phyloP scores from a whole-genome alignment of 345 rosid species.

The Erodium maritimum region DNA sequence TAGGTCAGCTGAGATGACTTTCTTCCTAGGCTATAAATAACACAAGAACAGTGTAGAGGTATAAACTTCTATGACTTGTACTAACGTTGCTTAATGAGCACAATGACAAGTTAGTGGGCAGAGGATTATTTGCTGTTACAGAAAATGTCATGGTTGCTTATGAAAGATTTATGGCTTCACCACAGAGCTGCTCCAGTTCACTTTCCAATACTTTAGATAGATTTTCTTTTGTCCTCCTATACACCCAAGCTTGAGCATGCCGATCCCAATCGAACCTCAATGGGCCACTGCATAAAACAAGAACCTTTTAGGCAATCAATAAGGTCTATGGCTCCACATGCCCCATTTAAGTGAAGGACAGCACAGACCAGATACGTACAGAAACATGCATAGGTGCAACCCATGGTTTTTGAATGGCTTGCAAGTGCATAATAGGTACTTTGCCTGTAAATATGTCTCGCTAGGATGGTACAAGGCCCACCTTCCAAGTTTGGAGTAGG shows the following conservation, averaged over 20 bases:
- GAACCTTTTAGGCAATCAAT: not conserved
- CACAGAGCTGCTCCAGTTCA: conserved; percentile 51
- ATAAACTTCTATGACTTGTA: not conserved
- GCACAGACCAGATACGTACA: not conserved
- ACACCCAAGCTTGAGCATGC: conserved; percentile 25
- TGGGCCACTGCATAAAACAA: not conserved
- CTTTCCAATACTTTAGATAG: conserved; percentile 42
- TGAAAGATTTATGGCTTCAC: conserved; percentile 46
- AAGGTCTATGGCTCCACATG: not conserved
- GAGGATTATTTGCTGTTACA: no score
- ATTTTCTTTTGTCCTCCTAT: conserved; percentile 49
- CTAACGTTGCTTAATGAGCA: not conserved
- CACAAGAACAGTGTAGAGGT: not conserved
- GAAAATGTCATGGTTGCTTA: conserved; percentile 3
- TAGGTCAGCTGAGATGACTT: no score
- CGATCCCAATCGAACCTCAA: not conserved
- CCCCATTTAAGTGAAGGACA: not conserved
- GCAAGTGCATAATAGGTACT: not conserved
- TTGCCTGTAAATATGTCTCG: not conserved
- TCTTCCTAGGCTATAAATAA: no score
- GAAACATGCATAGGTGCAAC: not conserved
- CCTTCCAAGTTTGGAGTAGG: no score
- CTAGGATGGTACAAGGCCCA: not conserved
- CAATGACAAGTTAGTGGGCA: no score
- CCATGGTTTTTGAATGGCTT: not conserved